Evolutionary conservation across 495 filamentous ascomycete genomes (phyloP).

Genomic region (Beverwykella pulmonaria): DNA sequence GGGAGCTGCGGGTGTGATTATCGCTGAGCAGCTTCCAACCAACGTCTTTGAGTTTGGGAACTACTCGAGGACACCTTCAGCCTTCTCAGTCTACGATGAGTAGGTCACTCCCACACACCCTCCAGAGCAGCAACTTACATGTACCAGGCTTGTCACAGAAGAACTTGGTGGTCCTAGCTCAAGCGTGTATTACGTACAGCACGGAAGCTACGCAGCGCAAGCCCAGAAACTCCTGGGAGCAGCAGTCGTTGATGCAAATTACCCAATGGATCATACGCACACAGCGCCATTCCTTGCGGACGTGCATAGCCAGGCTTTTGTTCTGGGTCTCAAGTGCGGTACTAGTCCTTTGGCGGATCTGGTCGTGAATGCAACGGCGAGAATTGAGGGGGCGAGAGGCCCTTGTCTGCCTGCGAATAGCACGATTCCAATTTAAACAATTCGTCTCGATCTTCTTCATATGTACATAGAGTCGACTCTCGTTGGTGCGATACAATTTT

Average conservation of each 20-base stretch:
- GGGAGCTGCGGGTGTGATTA: slow-evolving; percentile 59
- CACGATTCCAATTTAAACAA: too few species aligned
- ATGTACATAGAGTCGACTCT: too few species aligned
- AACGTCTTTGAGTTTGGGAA: slow-evolving; percentile 60
- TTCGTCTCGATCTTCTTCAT: too few species aligned
- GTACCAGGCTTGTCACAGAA: not conserved
- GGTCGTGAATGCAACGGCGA: slow-evolving; percentile 4
- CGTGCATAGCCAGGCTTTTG: slow-evolving; percentile 37
- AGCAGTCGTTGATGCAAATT: slow-evolving; percentile 55
- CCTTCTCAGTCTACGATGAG: too few species aligned
- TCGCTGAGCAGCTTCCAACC: slow-evolving; percentile 64
- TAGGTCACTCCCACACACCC: too few species aligned
- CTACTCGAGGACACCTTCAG: slow-evolving; percentile 41
- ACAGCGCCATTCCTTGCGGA: slow-evolving; percentile 61
- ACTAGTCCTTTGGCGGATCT: not conserved
- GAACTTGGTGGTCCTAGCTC: slow-evolving; percentile 51
- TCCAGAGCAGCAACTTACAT: too few species aligned
- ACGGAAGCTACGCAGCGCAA: slow-evolving; percentile 57
- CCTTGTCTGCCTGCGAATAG: not conserved
- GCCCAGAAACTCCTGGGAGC: slow-evolving; percentile 53
- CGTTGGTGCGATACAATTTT: too few species aligned
- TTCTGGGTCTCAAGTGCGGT: slow-evolving; percentile 1
- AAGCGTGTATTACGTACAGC: slow-evolving; percentile 57
- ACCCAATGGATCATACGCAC: slow-evolving; percentile 65
- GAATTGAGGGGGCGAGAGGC: not conserved